phyloP scores from a whole-genome alignment of 805 yeast species.

The Teunomyces tritomae region DNA sequence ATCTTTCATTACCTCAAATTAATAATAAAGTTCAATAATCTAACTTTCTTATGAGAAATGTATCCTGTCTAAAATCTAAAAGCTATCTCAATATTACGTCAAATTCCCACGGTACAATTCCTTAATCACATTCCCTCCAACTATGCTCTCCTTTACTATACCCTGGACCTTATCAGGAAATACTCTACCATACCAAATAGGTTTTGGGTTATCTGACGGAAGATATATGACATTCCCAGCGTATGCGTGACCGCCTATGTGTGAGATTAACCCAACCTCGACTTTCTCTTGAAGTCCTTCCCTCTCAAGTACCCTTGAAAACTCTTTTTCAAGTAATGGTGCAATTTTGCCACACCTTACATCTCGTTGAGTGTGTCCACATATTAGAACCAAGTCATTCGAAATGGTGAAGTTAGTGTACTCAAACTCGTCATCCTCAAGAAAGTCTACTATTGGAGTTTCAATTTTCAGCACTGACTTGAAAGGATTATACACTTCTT shows the following conservation, averaged over 20 bases:
- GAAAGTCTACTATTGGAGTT: background rate
- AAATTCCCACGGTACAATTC: constrained; percentile 53
- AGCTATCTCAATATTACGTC: background rate
- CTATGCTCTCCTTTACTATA: constrained; percentile 54
- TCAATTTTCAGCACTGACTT: background rate
- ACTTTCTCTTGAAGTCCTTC: constrained; percentile 27
- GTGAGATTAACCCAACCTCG: constrained; percentile 60
- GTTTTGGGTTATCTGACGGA: constrained; percentile 15
- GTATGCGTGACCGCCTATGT: constrained; percentile 82
- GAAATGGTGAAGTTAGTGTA: constrained; percentile 12
- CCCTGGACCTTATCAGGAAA: constrained; percentile 65
- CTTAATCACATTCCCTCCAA: constrained; percentile 47
- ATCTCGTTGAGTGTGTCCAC: constrained; percentile 68
- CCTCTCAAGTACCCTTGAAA: constrained; percentile 36
- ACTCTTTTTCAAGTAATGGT: constrained; percentile 53
- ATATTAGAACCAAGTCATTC: constrained; percentile 46
- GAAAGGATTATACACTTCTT: constrained; percentile 25
- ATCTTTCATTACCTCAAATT: background rate
- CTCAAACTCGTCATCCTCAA: background rate
- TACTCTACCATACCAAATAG: constrained; percentile 78
- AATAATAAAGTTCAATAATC: background rate
- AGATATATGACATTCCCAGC: constrained; percentile 78
- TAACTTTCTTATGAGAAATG: background rate
- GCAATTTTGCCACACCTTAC: constrained; percentile 67
- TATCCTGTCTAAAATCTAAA: background rate